Evolutionary conservation across 192 early-diverging fungal genomes (phyloP).

Genomic region (Allomyces macrogynus): DNA sequence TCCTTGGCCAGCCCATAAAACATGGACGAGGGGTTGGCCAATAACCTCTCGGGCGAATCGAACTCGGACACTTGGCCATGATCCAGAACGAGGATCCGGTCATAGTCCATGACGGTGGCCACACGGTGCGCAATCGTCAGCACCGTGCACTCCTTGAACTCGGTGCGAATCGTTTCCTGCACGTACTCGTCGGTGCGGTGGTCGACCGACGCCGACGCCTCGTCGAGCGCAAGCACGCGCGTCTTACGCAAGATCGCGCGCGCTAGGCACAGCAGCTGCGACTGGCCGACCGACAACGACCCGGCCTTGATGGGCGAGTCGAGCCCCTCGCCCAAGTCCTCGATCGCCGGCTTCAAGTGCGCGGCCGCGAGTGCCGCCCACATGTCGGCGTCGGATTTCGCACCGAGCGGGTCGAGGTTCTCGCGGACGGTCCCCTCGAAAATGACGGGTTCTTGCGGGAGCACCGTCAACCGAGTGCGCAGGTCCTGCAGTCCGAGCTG

Average conservation of each 20-base stretch:
- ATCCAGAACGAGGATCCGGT: conserved; percentile 41
- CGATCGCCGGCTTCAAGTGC: conserved; percentile 1
- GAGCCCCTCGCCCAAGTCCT: conserved; percentile 5
- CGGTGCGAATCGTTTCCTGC: conserved; percentile 29
- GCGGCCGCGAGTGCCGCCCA: conserved; percentile 6
- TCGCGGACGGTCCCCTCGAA: conserved; percentile 6
- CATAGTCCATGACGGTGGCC: conserved; percentile 44
- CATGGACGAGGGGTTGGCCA: conserved; percentile 17
- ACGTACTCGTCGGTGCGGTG: conserved; percentile 34
- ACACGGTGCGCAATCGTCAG: conserved; percentile 42
- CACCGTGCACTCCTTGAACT: conserved; percentile 32
- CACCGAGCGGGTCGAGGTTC: conserved; percentile 3
- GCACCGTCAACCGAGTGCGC: conserved; percentile 5
- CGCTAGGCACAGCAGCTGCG: conserved; percentile 30
- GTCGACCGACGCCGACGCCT: conserved; percentile 32
- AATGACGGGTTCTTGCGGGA: conserved; percentile 7
- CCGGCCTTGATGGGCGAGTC: conserved; percentile 7
- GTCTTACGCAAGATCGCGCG: conserved; percentile 16
- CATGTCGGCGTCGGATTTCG: conserved; percentile 2
- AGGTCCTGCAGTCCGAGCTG: conserved; percentile 19
- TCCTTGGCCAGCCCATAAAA: conserved; percentile 29
- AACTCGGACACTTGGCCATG: conserved; percentile 22
- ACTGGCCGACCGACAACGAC: conserved; percentile 24
- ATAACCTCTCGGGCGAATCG: conserved; percentile 19
- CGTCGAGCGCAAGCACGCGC: conserved; percentile 19